A percentile compares a stretch with the other conserved stretches of the same genome.
Evolutionary conservation across 345 rosid genomes (phyloP).

Genomic region (Corchorus olitorius): DNA sequence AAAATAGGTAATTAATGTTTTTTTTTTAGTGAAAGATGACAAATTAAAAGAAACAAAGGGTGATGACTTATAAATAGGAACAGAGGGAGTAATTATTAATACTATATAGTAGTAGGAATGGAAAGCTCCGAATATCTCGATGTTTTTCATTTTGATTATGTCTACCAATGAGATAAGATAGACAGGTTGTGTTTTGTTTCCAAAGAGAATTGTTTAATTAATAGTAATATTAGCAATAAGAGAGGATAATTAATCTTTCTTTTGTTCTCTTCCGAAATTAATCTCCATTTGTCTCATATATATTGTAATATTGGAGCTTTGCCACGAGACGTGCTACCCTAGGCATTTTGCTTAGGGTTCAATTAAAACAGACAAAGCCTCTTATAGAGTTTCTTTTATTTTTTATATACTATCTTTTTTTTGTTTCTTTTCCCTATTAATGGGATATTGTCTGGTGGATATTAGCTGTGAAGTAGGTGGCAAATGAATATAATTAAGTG

Average conservation of each 20-base stretch:
- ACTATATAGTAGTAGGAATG: not conserved
- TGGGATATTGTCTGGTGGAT: slow-evolving; percentile 13
- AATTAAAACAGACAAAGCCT: not conserved
- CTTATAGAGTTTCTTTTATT: not conserved
- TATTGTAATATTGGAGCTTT: not conserved
- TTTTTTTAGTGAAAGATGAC: too few relatives aligned
- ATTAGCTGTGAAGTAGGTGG: slow-evolving; percentile 51
- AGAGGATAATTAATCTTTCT: not conserved
- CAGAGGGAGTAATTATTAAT: too few relatives aligned
- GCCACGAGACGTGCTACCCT: slow-evolving; percentile 2
- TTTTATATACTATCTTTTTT: too few relatives aligned
- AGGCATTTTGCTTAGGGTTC: not conserved
- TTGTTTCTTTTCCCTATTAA: too few relatives aligned
- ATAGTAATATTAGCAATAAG: not conserved
- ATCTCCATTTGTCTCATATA: slow-evolving; percentile 7
- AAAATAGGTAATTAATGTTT: too few relatives aligned
- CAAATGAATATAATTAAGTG: slow-evolving; percentile 21
- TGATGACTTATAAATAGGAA: too few relatives aligned
- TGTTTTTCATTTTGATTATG: not conserved
- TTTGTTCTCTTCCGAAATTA: not conserved
- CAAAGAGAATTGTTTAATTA: not conserved
- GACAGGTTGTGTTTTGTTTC: not conserved
- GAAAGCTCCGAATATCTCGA: not conserved
- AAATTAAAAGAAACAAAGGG: too few relatives aligned
- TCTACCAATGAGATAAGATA: not conserved